Conservation (phyloP, 352 stramenopile species). For the Phytopythium ostracodes region DNA sequence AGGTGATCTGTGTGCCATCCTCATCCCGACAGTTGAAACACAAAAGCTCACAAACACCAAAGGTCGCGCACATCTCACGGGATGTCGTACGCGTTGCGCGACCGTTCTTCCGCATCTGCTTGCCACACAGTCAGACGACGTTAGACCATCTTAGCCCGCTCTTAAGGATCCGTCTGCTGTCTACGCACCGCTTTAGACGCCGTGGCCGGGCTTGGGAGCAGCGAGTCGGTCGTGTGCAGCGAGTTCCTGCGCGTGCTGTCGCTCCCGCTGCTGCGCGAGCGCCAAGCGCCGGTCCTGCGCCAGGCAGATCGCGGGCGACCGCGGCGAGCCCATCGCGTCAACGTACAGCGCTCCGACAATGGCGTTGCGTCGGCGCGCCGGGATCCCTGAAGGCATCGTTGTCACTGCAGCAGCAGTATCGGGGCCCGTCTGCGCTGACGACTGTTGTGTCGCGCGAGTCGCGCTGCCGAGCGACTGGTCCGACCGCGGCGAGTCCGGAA, state of each 20-base stretch:
- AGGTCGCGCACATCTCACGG: background rate
- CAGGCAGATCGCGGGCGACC: constrained; percentile 34
- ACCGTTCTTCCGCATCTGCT: background rate
- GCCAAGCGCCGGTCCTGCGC: constrained; percentile 26
- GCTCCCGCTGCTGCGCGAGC: constrained; percentile 28
- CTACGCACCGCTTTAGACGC: background rate
- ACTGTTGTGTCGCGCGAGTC: background rate
- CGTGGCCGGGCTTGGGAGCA: background rate
- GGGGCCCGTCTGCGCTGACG: background rate
- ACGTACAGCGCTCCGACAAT: constrained; percentile 41
- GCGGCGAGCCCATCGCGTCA: constrained; percentile 37
- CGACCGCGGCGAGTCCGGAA: constrained; percentile 45
- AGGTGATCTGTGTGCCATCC: too few species aligned
- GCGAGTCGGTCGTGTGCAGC: background rate
- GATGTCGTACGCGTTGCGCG: background rate
- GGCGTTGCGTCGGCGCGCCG: constrained; percentile 46
- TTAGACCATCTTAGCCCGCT: too few species aligned
- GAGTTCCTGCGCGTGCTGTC: constrained; percentile 16
- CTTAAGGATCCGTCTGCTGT: background rate
- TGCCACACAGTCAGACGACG: background rate
- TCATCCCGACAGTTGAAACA: background rate
- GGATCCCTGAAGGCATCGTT: too few species aligned
- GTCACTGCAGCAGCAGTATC: too few species aligned
- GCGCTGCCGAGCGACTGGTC: background rate
- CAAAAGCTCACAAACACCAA: background rate